Base-by-base conservation (phyloP, 2,329 filamentous ascomycete genomes). In the Rugonectria rugulosa region DNA sequence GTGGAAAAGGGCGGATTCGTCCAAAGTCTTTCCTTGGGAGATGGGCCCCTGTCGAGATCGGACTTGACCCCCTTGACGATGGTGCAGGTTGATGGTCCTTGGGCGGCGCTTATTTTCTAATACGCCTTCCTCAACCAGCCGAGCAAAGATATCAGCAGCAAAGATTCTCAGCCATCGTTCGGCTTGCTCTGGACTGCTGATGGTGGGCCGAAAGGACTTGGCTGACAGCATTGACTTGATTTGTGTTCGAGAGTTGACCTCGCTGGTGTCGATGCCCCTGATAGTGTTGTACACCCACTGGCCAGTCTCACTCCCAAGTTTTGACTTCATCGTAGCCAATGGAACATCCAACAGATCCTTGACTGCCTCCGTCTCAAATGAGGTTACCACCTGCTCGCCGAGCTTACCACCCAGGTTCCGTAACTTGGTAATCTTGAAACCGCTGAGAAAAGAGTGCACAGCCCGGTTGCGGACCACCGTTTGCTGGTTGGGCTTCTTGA, bases 221-320 rank as follows among this genome's bases (percentile, higher is more conserved):
- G 95, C 93, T 2, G 92, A 97, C 12, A 98, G 80, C 93, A 99
- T 98, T 14, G 90, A 95, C 72, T 98, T 97, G 77, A 97, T 97
- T 68, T 95, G 91, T 2, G 92, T 97, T 46, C 94, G 83, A 23
- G 92, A 85, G 68, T 92, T 97, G 62, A 99, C 92, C 73, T 97
- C 93, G 66, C 89, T 95, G 44, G 80, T 79, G 72, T 99, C 95
- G 57, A 93, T 86, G 2, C 95, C 95, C 10, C 95, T 86, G 48
- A 98, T 88, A 10, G 88, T 89, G 50, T 89, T 86, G 74, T 96
- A 89, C 10, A 98, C 79, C 92, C 93, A 97, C 4, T 82, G 79
- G 1, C 91, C 94, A 0, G 90, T 95, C 38, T 96, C 92, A 47
- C 94, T 89, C 4, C 91, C 91, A 15, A 98, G 75, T 65, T 88